phyloP scores from a whole-genome alignment of 2,329 filamentous ascomycete species.

The Aspergillus novofumigatus region DNA sequence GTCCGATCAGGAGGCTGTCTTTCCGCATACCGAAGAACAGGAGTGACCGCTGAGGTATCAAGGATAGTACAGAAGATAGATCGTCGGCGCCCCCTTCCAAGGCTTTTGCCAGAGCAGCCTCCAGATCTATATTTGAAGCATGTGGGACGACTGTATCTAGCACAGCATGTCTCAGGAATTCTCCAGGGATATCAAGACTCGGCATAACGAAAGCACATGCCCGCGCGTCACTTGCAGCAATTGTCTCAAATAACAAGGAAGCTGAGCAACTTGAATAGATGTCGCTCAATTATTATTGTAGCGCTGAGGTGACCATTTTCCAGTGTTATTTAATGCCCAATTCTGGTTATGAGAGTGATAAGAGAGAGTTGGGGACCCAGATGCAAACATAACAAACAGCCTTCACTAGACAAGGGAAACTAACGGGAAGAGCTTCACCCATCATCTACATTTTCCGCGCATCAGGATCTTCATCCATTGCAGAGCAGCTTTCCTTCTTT shows the following conservation, averaged over 20 bases:
- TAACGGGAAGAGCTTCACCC: slow-evolving; percentile 18
- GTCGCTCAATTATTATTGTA: not conserved
- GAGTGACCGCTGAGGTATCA: slow-evolving; percentile 48
- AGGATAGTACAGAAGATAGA: slow-evolving; percentile 43
- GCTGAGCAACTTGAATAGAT: not conserved
- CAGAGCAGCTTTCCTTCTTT: slow-evolving; percentile 3
- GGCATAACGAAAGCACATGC: slow-evolving; percentile 31
- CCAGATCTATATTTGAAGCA: slow-evolving; percentile 36
- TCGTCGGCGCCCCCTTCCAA: slow-evolving; percentile 44
- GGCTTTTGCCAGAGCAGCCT: slow-evolving; percentile 40
- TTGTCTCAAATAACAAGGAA: not conserved
- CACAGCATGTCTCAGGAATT: slow-evolving; percentile 40
- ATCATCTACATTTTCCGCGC: slow-evolving; percentile 23
- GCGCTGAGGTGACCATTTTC: not conserved
- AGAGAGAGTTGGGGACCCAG: slow-evolving; percentile 5
- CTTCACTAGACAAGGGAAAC: not conserved
- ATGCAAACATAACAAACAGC: slow-evolving; percentile 29
- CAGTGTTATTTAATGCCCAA: not conserved
- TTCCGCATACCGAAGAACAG: slow-evolving; percentile 48
- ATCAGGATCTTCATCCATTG: slow-evolving; percentile 1
- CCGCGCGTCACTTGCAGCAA: slow-evolving; percentile 2
- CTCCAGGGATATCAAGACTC: slow-evolving; percentile 33
- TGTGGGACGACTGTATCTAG: slow-evolving; percentile 44
- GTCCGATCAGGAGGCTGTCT: slow-evolving; percentile 6
- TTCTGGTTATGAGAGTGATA: not conserved